A percentile compares a stretch with the other conserved stretches of the same genome.
phyloP scores from a whole-genome alignment of 352 stramenopile genomes.

The Thalassiosira pacifica region DNA sequence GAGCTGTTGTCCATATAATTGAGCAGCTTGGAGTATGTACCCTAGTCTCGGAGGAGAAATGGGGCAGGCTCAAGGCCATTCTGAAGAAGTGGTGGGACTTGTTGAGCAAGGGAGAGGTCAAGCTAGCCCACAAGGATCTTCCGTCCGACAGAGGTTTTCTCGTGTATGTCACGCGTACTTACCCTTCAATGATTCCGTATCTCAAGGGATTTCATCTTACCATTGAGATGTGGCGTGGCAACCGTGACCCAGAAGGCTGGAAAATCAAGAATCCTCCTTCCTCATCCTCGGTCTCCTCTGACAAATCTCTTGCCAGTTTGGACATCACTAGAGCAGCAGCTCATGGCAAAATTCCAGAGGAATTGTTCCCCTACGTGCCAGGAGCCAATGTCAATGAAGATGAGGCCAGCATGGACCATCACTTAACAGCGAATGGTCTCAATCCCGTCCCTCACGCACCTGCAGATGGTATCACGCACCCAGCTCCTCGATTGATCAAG shows the following conservation, averaged over 20 bases:
- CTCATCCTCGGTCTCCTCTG: not conserved
- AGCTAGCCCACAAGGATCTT: conserved; percentile 48
- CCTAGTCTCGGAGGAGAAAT: conserved; percentile 58
- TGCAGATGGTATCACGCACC: conserved; percentile 15
- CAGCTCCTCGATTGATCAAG: conserved; percentile 32
- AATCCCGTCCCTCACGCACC: too few relatives aligned
- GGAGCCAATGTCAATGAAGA: too few relatives aligned
- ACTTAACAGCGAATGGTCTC: too few relatives aligned
- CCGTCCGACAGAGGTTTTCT: conserved; percentile 65
- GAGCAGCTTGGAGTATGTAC: conserved; percentile 22
- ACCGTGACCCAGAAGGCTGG: conserved; percentile 34
- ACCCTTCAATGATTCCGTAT: conserved; percentile 67
- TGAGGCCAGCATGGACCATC: too few relatives aligned
- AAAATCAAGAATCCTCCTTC: conserved; percentile 53
- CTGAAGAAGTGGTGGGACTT: not conserved
- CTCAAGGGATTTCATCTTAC: conserved; percentile 74
- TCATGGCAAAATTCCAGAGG: too few relatives aligned
- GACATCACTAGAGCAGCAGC: conserved; percentile 24
- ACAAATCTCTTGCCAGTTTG: not conserved
- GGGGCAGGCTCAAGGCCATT: conserved; percentile 47
- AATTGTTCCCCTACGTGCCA: too few relatives aligned
- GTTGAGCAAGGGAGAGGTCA: conserved; percentile 5
- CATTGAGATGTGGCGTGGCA: conserved; percentile 50
- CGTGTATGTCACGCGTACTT: conserved; percentile 66
- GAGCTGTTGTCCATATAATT: conserved; percentile 41